Evolutionary conservation across 257 asterid genomes (phyloP), one percentile per base, ranked within the genome.

Genomic region (Solanum chilense): DNA sequence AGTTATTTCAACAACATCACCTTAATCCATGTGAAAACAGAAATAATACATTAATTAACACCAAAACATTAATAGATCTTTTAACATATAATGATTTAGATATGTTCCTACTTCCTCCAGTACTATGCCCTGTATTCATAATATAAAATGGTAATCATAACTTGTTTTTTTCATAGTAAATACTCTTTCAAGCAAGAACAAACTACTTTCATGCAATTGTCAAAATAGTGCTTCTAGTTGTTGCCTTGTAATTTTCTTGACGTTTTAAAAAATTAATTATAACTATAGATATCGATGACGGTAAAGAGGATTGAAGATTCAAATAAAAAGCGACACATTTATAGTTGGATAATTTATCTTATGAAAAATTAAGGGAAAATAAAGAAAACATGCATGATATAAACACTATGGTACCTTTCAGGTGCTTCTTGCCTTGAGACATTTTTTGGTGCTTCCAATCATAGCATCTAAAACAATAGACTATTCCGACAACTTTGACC

Each of bases 401-500:
- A 31, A 69, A 29, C 12, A 10, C 11, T 66, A 11, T 66, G 73
- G 35, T 66, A 66, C 73, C 73, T 68, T 66, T 27, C 21, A 68
- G 20, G 9, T 68, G 74, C 8, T 73, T 73, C 47, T 73, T 73
- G 0, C 47, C 47, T 3, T 73, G 80, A 13, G 74, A 68, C 74
- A 68, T 68, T 6, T 66, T 6, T 66, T 11, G 37, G 11, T 66
- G 21, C 37, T 66, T 66, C 37, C 74, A 66, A 13, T 93, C 92
- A n/a, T 94, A 93, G 92, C 98, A 95, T 86, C 83, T 88, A 89
- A 89, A 91, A 69, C 94, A 95, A 29, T 94, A 95, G 9, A 95
- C 98, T 89, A 92, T 93, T 86, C 97, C 95, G 0, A 90, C 90
- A 23, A 93, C 98, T 88, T 94, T 94, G 3, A 95, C 94, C 2